A percentile compares a stretch with the other conserved stretches of the same genome.
These are phyloP conservation scores for Penicillium malachiteum DNA, from an alignment of 495 filamentous ascomycete genomes.

Conservation along the genomic window DNA sequence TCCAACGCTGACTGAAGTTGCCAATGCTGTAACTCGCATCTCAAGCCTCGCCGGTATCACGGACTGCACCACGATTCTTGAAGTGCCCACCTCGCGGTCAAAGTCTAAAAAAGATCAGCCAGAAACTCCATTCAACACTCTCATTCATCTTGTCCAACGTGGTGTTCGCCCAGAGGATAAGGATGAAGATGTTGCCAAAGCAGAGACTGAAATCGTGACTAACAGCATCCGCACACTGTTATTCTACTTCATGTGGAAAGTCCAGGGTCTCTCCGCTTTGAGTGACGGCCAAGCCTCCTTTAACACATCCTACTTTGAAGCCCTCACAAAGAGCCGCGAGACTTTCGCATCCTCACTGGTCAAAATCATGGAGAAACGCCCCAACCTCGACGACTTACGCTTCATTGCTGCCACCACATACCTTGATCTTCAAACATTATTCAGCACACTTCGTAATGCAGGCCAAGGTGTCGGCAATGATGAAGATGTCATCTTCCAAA, in stretches of 20 bases:
- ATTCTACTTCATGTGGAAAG: constrained; percentile 96
- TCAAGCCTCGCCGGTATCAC: constrained; percentile 79
- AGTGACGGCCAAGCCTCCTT: constrained; percentile 44
- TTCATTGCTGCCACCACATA: constrained; percentile 70
- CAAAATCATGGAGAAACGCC: constrained; percentile 57
- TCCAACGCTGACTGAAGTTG: constrained; percentile 63
- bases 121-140: constrained; percentile 60
- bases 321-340: constrained; percentile 43
- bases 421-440: constrained; percentile 78
- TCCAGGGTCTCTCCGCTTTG: constrained; percentile 49
- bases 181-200: constrained; percentile 61
- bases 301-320: constrained; percentile 50
- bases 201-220: constrained; percentile 73
- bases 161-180: constrained; percentile 58
- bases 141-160: constrained; percentile 66
- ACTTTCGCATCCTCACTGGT: constrained; percentile 60
- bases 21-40: constrained; percentile 79
- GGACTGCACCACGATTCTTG: constrained; percentile 71
- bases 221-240: constrained; percentile 69
- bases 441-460: constrained; percentile 63
- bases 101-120: constrained; percentile 48
- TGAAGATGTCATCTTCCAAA: constrained; percentile 46
- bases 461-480: constrained; percentile 43
- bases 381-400: constrained; percentile 69
- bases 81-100: constrained; percentile 47